A percentile compares a stretch with the other conserved stretches of the same genome.
Conservation (phyloP, 2,329 filamentous ascomycete genomes). For the Allantophomopsis cytisporea region DNA sequence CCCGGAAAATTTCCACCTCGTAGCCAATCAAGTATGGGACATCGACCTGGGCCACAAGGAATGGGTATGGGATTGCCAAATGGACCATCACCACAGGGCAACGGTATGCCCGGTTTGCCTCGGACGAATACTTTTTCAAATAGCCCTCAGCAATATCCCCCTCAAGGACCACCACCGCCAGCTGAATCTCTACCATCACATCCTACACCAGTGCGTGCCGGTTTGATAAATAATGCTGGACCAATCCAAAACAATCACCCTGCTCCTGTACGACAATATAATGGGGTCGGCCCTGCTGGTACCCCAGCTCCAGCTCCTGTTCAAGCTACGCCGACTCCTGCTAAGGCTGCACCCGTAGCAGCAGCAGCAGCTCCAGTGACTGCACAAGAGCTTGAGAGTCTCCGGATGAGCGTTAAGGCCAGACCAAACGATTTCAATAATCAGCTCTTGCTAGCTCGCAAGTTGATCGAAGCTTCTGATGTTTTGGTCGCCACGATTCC, state of each 20-base stretch:
- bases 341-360: not conserved
- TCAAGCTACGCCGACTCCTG: constrained; percentile 1
- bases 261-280: constrained; percentile 29
- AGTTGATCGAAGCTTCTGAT: constrained; percentile 71
- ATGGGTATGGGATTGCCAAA: too few relatives aligned
- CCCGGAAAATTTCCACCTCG: too few relatives aligned
- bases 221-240: constrained; percentile 44
- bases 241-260: constrained; percentile 40
- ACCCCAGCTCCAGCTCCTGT: constrained; percentile 5
- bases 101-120: too few relatives aligned
- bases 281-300: constrained; percentile 7
- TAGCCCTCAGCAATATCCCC: constrained; percentile 2
- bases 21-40: too few relatives aligned
- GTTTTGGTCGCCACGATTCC: constrained; percentile 51
- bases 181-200: constrained; percentile 31
- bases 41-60: too few relatives aligned
- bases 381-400: constrained; percentile 58
- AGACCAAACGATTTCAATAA: constrained; percentile 61
- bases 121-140: constrained; percentile 2
- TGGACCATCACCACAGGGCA: too few relatives aligned
- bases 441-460: constrained; percentile 66
- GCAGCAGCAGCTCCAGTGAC: constrained; percentile 38
- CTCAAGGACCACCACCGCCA: not conserved
- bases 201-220: constrained; percentile 48
- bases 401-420: constrained; percentile 53